Conservation (phyloP, 2,329 filamentous ascomycete species). For the Thermoascus crustaceus region DNA sequence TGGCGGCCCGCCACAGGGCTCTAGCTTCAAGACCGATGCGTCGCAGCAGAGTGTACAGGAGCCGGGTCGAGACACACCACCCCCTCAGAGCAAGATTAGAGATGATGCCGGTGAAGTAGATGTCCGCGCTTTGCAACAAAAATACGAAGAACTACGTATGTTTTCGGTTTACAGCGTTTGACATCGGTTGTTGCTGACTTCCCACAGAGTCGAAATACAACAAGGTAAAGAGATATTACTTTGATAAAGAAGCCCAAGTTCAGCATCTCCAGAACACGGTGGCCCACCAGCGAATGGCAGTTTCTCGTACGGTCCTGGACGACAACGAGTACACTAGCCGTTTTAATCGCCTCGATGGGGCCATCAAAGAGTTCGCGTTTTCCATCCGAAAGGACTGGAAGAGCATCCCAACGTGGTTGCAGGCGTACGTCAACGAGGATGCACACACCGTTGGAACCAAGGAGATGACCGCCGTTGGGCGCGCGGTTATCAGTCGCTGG, state of each 20-base stretch:
- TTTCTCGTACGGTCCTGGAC: slow-evolving; percentile 87
- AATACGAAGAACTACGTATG: slow-evolving; percentile 41
- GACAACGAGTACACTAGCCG: slow-evolving; percentile 87
- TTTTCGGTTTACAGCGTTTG: slow-evolving; percentile 3
- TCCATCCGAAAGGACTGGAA: slow-evolving; percentile 95
- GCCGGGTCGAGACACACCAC: slow-evolving; percentile 41
- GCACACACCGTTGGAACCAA: slow-evolving; percentile 82
- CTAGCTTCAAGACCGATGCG: slow-evolving; percentile 19
- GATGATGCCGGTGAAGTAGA: slow-evolving; percentile 37
- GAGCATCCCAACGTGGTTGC: slow-evolving; percentile 70
- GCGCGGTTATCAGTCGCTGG: slow-evolving; percentile 83
- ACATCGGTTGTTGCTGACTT: slow-evolving; percentile 3
- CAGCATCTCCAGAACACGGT: slow-evolving; percentile 96
- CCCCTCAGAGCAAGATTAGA: slow-evolving; percentile 24
- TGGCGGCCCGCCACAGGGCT: slow-evolving; percentile 15
- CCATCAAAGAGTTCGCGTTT: slow-evolving; percentile 90
- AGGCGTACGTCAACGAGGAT: slow-evolving; percentile 71
- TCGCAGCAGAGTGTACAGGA: slow-evolving; percentile 28
- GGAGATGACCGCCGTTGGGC: slow-evolving; percentile 93
- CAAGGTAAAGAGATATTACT: slow-evolving; percentile 96
- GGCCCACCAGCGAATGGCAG: slow-evolving; percentile 87
- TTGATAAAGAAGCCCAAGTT: slow-evolving; percentile 82
- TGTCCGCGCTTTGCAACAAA: slow-evolving; percentile 35
- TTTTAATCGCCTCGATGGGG: slow-evolving; percentile 84
- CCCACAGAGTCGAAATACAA: slow-evolving; percentile 82